Evolutionary conservation across 75 land plant species (phyloP), one percentile per base, ranked within the genome.

Genomic region (Adiantum capillusveneris): DNA sequence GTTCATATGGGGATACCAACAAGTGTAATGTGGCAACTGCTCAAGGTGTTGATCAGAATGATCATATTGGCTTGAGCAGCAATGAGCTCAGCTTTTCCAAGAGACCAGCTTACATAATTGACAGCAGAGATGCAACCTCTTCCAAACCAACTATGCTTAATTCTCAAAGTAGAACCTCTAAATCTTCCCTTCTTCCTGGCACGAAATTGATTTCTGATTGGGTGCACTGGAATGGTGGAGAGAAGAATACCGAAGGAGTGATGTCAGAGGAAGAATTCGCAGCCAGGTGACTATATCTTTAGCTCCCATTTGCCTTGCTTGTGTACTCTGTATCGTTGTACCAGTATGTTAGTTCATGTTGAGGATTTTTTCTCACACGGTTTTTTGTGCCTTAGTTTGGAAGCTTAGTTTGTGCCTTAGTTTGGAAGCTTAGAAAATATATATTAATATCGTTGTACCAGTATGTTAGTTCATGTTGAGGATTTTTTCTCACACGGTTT

Each of bases 181-280:
- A 70, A 18, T 57, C 57, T 31, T 30, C 48, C 19, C 45, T 76
- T 52, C 57, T 93, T 53, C 73, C 79, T 14, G 81, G 65, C 18
- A 57, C 93, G 62, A 65, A 63, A 69, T 58, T 89, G 26, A 93
- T 93, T 67, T 67, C 84, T 29, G 74, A 93, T 65, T 89, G 96
- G 96, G 73, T 89, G 63, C 88, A 84, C 27, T 59, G 54, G 31
- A 72, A 25, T 58, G 68, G 65, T 36, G 12, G 56, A 28, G 59
- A 46, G 12, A 60, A 74, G 44, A 50, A 60, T 29, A 71, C 37
- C 20, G 61, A 13, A 16, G 76, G 54, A 3, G 50, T 58, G 22
- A 88, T 84, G 28, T 49, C 64, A 44, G 90, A 89, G 2, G 37
- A 48, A 25, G 29, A 51, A 2, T 62, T 51, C 30, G 25, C 52